These are phyloP conservation scores for Calonectria leucothoes DNA, from an alignment of 2,329 filamentous ascomycete species.

Conservation along the genomic window DNA sequence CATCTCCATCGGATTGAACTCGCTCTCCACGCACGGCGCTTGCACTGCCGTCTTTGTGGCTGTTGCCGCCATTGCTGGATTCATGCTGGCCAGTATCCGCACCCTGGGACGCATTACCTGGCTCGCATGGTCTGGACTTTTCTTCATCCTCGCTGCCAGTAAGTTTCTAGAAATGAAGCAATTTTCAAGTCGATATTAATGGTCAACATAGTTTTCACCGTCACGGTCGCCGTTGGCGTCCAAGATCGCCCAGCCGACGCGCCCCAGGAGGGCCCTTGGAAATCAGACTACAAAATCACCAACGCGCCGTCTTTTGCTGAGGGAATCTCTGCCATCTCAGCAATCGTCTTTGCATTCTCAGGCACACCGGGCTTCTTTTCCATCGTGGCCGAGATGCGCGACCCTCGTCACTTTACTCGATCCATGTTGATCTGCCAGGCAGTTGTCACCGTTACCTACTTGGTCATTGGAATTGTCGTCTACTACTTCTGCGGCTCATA, in stretches of 20 bases:
- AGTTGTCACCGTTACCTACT: slow-evolving; percentile 47
- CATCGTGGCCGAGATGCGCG: slow-evolving; percentile 15
- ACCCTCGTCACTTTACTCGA: slow-evolving; percentile 43
- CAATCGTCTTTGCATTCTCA: slow-evolving; percentile 47
- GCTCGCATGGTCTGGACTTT: slow-evolving; percentile 7
- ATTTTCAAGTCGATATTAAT: not conserved
- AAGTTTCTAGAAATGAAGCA: no score
- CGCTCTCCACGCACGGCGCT: not conserved
- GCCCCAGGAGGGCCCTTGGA: slow-evolving; percentile 35
- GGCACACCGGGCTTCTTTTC: not conserved
- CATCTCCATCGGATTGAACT: slow-evolving; percentile 14
- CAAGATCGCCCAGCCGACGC: slow-evolving; percentile 33
- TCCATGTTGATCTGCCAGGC: slow-evolving; percentile 40
- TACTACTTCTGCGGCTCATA: slow-evolving; percentile 60
- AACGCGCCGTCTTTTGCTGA: slow-evolving; percentile 43
- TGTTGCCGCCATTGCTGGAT: slow-evolving; percentile 1
- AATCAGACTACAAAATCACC: slow-evolving; percentile 45
- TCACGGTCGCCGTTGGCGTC: slow-evolving; percentile 36
- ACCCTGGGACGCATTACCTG: slow-evolving; percentile 11
- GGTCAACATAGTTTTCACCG: slow-evolving; percentile 25
- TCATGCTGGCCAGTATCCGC: slow-evolving; percentile 4
- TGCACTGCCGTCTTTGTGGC: slow-evolving; percentile 17
- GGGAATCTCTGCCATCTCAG: slow-evolving; percentile 46
- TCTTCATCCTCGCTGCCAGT: slow-evolving; percentile 29
- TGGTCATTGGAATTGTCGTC: slow-evolving; percentile 51